Evolutionary conservation across 129 eudicot species (phyloP).

Genomic region (Oenanthe sinensis): DNA sequence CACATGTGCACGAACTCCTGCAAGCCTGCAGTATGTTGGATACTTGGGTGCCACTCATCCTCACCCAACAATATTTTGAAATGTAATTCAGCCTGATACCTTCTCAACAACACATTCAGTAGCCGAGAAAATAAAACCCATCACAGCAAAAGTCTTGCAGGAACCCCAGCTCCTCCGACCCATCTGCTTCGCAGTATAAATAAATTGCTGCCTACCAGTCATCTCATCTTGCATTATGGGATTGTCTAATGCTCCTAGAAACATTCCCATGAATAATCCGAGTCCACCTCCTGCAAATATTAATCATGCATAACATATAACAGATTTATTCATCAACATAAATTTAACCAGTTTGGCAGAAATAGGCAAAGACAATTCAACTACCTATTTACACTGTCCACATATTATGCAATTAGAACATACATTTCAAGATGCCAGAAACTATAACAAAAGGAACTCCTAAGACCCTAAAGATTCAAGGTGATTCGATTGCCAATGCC

Average conservation of each 20-base stretch:
- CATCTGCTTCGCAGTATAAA: constrained; percentile 79
- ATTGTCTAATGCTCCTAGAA: constrained; percentile 82
- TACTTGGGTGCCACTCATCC: not conserved
- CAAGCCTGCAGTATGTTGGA: not conserved
- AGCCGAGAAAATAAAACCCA: constrained; percentile 85
- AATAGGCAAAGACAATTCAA: not conserved
- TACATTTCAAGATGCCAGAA: not conserved
- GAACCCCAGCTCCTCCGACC: constrained; percentile 83
- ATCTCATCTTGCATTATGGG: constrained; percentile 64
- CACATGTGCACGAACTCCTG: not conserved
- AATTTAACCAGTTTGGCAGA: not conserved
- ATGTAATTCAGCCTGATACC: constrained; percentile 21
- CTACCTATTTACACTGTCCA: not conserved
- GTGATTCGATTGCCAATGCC: not conserved
- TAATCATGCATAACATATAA: not conserved
- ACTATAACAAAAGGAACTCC: not conserved
- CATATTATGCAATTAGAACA: not conserved
- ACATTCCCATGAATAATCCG: constrained; percentile 81
- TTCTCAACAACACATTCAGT: constrained; percentile 84
- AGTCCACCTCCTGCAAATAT: constrained; percentile 76
- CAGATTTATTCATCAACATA: not conserved
- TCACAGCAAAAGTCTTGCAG: constrained; percentile 85
- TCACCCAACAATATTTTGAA: not conserved
- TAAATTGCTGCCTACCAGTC: constrained; percentile 68
- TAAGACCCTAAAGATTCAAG: not conserved